These are phyloP conservation scores for Nectriaceae sp. DNA, from an alignment of 2,329 filamentous ascomycete genomes.

Conservation along the genomic window DNA sequence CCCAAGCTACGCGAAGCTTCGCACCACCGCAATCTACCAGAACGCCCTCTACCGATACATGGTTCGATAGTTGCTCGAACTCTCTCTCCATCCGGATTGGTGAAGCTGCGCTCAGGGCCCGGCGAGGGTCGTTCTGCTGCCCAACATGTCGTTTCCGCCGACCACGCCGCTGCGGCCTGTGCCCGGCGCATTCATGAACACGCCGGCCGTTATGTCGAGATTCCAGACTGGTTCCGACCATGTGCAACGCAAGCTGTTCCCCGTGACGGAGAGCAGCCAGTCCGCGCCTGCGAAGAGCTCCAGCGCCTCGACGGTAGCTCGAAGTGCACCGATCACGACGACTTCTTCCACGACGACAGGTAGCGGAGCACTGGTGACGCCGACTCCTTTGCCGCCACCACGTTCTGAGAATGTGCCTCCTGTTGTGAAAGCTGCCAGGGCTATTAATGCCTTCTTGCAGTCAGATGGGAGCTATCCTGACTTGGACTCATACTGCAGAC, in stretches of 20 bases:
- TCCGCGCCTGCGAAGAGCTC: constrained; percentile 15
- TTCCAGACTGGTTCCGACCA: constrained; percentile 47
- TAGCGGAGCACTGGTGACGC: constrained; percentile 31
- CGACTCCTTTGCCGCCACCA: constrained; percentile 42
- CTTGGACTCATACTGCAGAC: constrained; percentile 84
- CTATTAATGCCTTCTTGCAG: constrained; percentile 77
- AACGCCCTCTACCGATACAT: constrained; percentile 27
- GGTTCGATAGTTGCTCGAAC: constrained; percentile 25
- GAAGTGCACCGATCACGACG: constrained; percentile 23
- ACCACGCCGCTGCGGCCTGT: constrained; percentile 71
- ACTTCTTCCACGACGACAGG: constrained; percentile 23
- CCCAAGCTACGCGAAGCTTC: constrained; percentile 15
- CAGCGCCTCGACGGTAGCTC: constrained; percentile 18
- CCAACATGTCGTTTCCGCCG: constrained; percentile 56
- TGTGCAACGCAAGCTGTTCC: constrained; percentile 55
- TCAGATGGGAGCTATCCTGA: constrained; percentile 83
- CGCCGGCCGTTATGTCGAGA: constrained; percentile 62
- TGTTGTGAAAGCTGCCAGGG: constrained; percentile 77
- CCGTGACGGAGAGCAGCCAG: constrained; percentile 26
- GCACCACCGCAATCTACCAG: constrained; percentile 5
- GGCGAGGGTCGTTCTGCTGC: constrained; percentile 29
- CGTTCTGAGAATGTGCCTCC: constrained; percentile 59
- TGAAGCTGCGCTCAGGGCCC: constrained; percentile 30
- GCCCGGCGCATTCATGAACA: constrained; percentile 76
- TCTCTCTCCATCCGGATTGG: constrained; percentile 29